Evolutionary conservation across 352 stramenopile species (phyloP).

Genomic region (Pythium oligandrum): DNA sequence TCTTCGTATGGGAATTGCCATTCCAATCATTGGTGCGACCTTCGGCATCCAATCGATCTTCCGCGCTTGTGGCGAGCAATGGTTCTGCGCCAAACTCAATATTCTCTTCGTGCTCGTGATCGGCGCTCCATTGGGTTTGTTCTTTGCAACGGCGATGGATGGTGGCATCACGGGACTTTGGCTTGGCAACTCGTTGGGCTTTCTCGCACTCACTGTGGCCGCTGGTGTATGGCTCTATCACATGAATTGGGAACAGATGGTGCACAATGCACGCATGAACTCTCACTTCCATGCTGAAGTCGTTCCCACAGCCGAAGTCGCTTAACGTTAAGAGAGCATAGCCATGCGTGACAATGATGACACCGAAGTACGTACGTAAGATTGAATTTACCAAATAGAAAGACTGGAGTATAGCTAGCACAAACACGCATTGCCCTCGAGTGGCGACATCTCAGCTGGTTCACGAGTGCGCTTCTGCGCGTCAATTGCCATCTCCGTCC

Average conservation of each 20-base stretch:
- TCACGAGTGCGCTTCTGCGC: slow-evolving; percentile 52
- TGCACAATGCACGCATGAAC: slow-evolving; percentile 37
- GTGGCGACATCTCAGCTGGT: slow-evolving; percentile 21
- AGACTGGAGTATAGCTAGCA: slow-evolving; percentile 11
- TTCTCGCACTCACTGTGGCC: slow-evolving; percentile 10
- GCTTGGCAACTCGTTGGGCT: slow-evolving; percentile 15
- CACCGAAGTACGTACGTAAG: not conserved
- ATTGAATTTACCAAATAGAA: not conserved
- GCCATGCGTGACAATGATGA: slow-evolving; percentile 2
- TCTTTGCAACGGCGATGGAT: slow-evolving; percentile 9
- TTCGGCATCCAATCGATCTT: slow-evolving; percentile 12
- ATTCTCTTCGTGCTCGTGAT: slow-evolving; percentile 14
- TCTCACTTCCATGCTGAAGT: slow-evolving; percentile 14
- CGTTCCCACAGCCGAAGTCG: not conserved
- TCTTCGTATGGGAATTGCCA: not conserved
- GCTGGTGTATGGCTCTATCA: slow-evolving; percentile 26
- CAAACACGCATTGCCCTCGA: slow-evolving; percentile 11
- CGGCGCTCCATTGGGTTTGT: slow-evolving; percentile 15
- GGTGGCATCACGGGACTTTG: slow-evolving; percentile 19
- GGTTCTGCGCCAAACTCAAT: slow-evolving; percentile 15
- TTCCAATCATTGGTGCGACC: slow-evolving; percentile 9
- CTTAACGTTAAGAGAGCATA: slow-evolving; percentile 11
- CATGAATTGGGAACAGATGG: slow-evolving; percentile 42
- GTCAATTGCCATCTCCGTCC: slow-evolving; percentile 56
- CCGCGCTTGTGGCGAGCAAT: slow-evolving; percentile 12